Base-by-base conservation (phyloP, 2,329 filamentous ascomycete species). In the Fusarium sp. region DNA sequence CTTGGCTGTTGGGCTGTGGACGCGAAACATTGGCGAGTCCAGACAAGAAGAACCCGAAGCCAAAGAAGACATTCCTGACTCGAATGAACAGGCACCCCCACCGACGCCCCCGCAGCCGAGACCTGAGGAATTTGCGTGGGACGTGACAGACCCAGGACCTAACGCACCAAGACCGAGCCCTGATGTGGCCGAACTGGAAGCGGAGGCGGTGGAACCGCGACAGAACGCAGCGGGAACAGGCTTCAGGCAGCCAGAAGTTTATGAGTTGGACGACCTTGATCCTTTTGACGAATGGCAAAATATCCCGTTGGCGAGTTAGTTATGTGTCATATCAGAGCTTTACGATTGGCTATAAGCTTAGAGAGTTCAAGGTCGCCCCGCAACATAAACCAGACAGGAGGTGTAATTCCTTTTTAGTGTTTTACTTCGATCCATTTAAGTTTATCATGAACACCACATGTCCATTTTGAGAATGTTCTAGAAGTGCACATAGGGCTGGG, bases 381-480 rank as follows among this genome's bases (percentile, higher is more conserved):
- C 34, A 6, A 7, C 3, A 38, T 0, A 10, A 5, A n/a, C 18
- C 18, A n/a, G 0, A 38, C 3, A 1, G 10, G 10, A 12, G 34
- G 2, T 38, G 18, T 7, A 1, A n/a, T 6, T n/a, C 4, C 10
- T 3, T 38, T n/a, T n/a, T 38, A 38, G 10, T n/a, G 34, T n/a
- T 12, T n/a, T n/a, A 38, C 34, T n/a, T n/a, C 3, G 0, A 38
- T 12, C 6, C n/a, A 38, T 38, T 38, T n/a, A 18, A 12, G 18
- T 38, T 38, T 38, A 4, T 12, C 34, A 38, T 12, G 6, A 38
- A n/a, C 0, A 38, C 6, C 34, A 38, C 18, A 12, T 12, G 18
- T 38, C 18, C 34, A n/a, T 11, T 5, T 11, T 7, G 2, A 38
- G 18, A 38, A 38, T 0, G 10, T 7, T 38, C 34, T 38, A 38